Base-by-base conservation (phyloP, 176 grass and related monocot genomes). In the Carex littledalei region DNA sequence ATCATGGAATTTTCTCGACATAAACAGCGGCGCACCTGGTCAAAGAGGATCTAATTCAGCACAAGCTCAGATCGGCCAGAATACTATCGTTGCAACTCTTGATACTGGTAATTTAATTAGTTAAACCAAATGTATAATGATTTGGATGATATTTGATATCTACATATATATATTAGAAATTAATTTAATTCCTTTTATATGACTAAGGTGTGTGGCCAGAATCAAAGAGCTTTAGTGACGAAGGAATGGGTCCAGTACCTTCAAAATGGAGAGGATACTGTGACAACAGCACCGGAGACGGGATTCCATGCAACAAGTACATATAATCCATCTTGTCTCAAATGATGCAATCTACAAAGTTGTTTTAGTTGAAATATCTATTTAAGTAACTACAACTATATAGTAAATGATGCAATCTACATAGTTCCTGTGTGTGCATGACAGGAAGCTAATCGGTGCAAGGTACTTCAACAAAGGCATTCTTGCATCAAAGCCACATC, bases 181-280 rank as follows among this genome's bases (percentile, higher is more conserved):
- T 86, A 29, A 67, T 88, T 45, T 31, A n/a, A 1, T 53, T 16
- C 10, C 13, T 73, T 21, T 8, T 7, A 45, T 47, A 45, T 39
- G 12, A 49, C 55, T 21, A 81, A 95, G 93, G 94, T 17, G 89
- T 92, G 54, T 97, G 94, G 94, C 94, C 94, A 8, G 90, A 94
- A 72, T 97, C 94, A 9, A 81, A 62, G 52, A 97, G 92, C 86
- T 97, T 97, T 84, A 18, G 11, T 24, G 92, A 94, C 63, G 68
- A 81, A 45, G 92, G 62, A 85, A 79, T 88, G 63, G 67, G 80
- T 14, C 85, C 88, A 26, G 50, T 76, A 54, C 94, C 94, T 32
- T 43, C 55, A 20, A 89, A 79, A 14, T 97, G 94, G 94, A 97
- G 81, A 71, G 94, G 94, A 3, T 72, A 77, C 35, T 97, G 94